Conservation (phyloP, 1,139 yeast genomes). For the Debaryomyces robertsiae region DNA sequence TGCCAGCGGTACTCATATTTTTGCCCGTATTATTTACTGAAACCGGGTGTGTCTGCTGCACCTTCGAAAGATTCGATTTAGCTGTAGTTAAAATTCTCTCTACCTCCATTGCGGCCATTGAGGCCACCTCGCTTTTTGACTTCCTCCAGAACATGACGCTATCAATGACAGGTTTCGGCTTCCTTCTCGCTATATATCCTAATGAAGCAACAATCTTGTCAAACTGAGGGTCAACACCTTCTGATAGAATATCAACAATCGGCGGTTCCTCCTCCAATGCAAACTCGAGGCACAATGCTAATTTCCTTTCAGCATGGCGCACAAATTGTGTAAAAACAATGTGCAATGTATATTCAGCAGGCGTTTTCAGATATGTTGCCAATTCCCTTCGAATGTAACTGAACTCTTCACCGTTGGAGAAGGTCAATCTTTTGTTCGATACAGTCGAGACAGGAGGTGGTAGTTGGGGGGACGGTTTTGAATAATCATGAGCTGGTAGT, state of each 20-base stretch:
- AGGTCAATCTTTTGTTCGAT: slow-evolving; percentile 26
- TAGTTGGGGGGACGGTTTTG: slow-evolving; percentile 37
- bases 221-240: slow-evolving; percentile 83
- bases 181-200: slow-evolving; percentile 86
- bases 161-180: slow-evolving; percentile 95
- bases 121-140: slow-evolving; percentile 81
- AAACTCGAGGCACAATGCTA: slow-evolving; percentile 70
- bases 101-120: slow-evolving; percentile 68
- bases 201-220: slow-evolving; percentile 83
- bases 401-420: slow-evolving; percentile 39
- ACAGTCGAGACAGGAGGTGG: slow-evolving; percentile 34
- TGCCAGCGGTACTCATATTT: slow-evolving; percentile 12
- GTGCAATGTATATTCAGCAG: slow-evolving; percentile 92
- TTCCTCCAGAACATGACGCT: slow-evolving; percentile 99
- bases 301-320: slow-evolving; percentile 85
- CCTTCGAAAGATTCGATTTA: slow-evolving; percentile 20
- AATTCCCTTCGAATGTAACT: slow-evolving; percentile 43
- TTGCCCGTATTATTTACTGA: slow-evolving; percentile 3
- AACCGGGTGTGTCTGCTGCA: neutral
- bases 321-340: slow-evolving; percentile 94
- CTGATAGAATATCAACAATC: slow-evolving; percentile 76
- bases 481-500: slow-evolving; percentile 19
- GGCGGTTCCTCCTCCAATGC: slow-evolving; percentile 78
- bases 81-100: slow-evolving; percentile 40
- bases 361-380: slow-evolving; percentile 72